A percentile compares a stretch with the other conserved stretches of the same genome.
These are phyloP conservation scores for Exophiala aquamarina DNA, from an alignment of 2,329 filamentous ascomycete species.

Conservation along the genomic window DNA sequence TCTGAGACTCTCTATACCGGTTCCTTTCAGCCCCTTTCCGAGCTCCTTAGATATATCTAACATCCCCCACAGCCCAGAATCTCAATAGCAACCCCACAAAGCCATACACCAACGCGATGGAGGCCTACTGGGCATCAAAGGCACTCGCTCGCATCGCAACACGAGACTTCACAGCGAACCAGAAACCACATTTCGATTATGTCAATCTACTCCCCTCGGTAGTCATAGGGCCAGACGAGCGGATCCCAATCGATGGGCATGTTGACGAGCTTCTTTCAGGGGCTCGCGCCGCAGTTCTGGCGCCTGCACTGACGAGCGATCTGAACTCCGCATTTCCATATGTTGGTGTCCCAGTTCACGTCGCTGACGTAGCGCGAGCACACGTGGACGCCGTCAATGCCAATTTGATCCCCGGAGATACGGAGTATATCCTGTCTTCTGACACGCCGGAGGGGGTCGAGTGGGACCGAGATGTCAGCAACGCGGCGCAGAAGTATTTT, in stretches of 20 bases:
- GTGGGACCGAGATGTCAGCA: neutral
- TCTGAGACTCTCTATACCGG: neutral
- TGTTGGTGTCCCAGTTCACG: neutral
- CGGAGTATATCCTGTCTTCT: neutral
- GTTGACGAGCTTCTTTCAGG: neutral
- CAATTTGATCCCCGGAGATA: neutral
- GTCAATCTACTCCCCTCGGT: neutral
- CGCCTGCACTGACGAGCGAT: neutral
- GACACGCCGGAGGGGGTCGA: neutral
- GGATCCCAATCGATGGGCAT: neutral
- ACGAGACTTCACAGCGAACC: slow-evolving; percentile 20
- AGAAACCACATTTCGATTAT: slow-evolving; percentile 1
- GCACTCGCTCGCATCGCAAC: slow-evolving; percentile 30
- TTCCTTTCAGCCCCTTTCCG: no score
- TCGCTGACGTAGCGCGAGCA: neutral
- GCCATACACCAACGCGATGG: slow-evolving; percentile 22
- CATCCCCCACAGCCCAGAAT: neutral
- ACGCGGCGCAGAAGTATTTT: neutral
- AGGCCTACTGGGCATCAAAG: slow-evolving; percentile 35
- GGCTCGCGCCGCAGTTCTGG: neutral
- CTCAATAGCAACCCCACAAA: neutral
- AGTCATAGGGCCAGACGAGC: slow-evolving; percentile 1
- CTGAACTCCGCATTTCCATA: neutral
- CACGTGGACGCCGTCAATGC: neutral
- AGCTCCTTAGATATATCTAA: neutral